Conservation (phyloP, 257 asterid genomes). For the Plectranthus barbatus region DNA sequence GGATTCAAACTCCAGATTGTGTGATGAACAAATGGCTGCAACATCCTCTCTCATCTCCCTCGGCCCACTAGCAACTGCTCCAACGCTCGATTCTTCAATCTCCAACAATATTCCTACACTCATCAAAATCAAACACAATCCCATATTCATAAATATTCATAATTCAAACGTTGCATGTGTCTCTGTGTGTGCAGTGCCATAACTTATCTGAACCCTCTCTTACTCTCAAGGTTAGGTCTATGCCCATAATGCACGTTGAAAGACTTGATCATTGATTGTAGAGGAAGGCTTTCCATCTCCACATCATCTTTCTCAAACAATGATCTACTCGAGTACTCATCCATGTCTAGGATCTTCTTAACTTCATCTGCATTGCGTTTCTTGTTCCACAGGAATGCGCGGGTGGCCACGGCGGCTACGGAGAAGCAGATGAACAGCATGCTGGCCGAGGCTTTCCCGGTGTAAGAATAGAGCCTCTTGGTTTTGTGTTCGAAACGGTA, state of each 20-base stretch:
- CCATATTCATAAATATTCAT: background rate
- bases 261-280: conserved; percentile 41
- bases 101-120: conserved; percentile 57
- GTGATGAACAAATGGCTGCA: conserved; percentile 74
- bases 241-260: conserved; percentile 60
- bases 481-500: conserved; percentile 76
- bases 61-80: conserved; percentile 79
- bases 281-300: conserved; percentile 79
- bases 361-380: conserved; percentile 47
- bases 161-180: background rate
- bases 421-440: conserved; percentile 56
- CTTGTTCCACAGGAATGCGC: conserved; percentile 81
- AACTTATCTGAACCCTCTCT: conserved; percentile 9
- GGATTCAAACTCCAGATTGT: conserved; percentile 67
- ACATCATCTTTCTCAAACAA: conserved; percentile 25
- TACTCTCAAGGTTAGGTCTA: conserved; percentile 80
- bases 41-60: conserved; percentile 75
- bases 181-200: background rate
- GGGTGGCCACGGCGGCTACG: conserved; percentile 39
- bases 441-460: conserved; percentile 54
- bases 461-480: conserved; percentile 41
- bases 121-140: background rate
- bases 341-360: conserved; percentile 41
- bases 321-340: conserved; percentile 24
- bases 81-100: conserved; percentile 58